phyloP scores from a whole-genome alignment of 768 basidiomycete genomes.

The Boletus reticuloceps region DNA sequence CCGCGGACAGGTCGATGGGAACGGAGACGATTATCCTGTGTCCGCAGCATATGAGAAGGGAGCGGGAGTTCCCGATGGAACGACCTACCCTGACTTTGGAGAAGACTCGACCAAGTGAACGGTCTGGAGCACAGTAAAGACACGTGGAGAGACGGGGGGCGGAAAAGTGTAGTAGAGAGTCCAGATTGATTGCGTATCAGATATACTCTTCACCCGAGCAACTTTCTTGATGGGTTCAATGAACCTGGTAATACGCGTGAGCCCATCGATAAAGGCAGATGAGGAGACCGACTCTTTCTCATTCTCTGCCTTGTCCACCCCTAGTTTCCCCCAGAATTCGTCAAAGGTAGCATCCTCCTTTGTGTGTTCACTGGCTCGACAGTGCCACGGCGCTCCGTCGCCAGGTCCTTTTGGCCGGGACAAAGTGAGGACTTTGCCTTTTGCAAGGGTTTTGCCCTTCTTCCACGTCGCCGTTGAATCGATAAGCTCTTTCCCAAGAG shows the following conservation, averaged over 20 bases:
- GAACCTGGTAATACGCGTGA: conserved; percentile 43
- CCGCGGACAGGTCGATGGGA: conserved; percentile 61
- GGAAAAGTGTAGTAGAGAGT: conserved; percentile 70
- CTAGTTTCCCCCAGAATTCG: conserved; percentile 68
- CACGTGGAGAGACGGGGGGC: conserved; percentile 66
- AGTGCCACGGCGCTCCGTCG: conserved; percentile 66
- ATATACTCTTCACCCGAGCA: conserved; percentile 58
- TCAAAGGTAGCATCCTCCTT: conserved; percentile 69
- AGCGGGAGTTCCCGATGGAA: not conserved
- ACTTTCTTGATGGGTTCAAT: conserved; percentile 65
- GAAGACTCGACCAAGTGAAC: conserved; percentile 46
- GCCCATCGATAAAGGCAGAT: not conserved
- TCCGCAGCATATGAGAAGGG: not conserved
- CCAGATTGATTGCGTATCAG: conserved; percentile 66
- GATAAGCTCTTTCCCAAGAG: conserved; percentile 53
- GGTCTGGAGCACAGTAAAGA: conserved; percentile 76
- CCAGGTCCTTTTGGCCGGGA: conserved; percentile 48
- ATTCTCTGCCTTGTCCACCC: conserved; percentile 60
- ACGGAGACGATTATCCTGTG: conserved; percentile 50
- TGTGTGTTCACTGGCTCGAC: conserved; percentile 63
- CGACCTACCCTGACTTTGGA: conserved; percentile 58
- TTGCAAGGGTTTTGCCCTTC: conserved; percentile 59
- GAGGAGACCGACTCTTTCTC: conserved; percentile 57
- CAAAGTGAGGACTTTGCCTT: conserved; percentile 53
- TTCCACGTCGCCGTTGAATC: conserved; percentile 62